These are phyloP conservation scores for Coriaria nepalensis DNA, from an alignment of 306 rosid species.

Conservation along the genomic window DNA sequence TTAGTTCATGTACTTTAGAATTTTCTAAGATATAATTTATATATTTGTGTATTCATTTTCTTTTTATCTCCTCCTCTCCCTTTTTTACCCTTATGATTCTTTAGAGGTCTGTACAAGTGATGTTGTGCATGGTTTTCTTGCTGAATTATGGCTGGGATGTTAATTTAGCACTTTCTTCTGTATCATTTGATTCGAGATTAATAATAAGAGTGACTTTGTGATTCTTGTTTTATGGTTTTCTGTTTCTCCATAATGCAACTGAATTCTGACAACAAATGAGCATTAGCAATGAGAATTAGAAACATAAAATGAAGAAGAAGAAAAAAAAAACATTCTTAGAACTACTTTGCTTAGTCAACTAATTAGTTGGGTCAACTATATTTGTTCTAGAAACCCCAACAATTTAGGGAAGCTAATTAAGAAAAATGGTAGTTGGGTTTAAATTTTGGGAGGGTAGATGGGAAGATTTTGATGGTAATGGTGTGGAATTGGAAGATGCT, in stretches of 20 bases:
- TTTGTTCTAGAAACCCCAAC: too few species aligned
- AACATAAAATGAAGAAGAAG: not conserved
- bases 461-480: constrained; percentile 6
- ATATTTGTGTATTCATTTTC: constrained; percentile 11
- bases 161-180: constrained; percentile 1
- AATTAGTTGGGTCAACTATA: too few species aligned
- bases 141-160: constrained; percentile 8
- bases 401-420: not conserved
- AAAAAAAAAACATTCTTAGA: not conserved
- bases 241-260: constrained; percentile 2
- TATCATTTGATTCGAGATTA: constrained; percentile 6
- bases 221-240: not conserved
- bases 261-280: not conserved
- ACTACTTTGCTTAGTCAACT: too few species aligned
- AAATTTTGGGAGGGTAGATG: not conserved
- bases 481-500: constrained; percentile 1
- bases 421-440: too few species aligned
- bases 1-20: not conserved
- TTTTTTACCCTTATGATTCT: constrained; percentile 1
- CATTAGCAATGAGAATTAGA: not conserved
- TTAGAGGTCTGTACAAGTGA: not conserved
- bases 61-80: not conserved
- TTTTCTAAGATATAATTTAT: not conserved
- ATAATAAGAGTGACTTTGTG: constrained; percentile 5
- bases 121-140: not conserved